These are phyloP conservation scores for Gastrolobium villosum DNA, from an alignment of 306 rosid species.

Conservation along the genomic window DNA sequence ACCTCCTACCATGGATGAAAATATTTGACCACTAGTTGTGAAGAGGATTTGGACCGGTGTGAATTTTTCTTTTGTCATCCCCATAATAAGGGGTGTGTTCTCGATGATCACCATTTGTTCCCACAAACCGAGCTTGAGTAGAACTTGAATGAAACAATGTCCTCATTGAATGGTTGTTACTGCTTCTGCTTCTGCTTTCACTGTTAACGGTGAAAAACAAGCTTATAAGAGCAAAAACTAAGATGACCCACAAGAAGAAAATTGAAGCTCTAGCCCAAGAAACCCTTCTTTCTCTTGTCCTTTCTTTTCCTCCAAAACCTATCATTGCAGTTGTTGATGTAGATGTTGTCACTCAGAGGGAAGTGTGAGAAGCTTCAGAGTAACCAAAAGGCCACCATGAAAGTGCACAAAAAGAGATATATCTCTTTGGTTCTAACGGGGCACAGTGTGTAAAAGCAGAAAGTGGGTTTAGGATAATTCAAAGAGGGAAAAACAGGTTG, in stretches of 20 bases:
- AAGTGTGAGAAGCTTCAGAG: constrained; percentile 34
- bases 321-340: constrained; percentile 60
- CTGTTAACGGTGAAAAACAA: constrained; percentile 48
- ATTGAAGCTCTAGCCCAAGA: constrained; percentile 42
- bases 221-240: constrained; percentile 59
- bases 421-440: constrained; percentile 25
- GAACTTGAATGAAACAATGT: constrained; percentile 52
- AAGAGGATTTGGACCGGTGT: constrained; percentile 96
- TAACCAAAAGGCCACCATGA: constrained; percentile 49
- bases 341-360: constrained; percentile 13
- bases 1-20: constrained; percentile 35
- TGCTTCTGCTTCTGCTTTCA: constrained; percentile 36
- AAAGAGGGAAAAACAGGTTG: constrained; percentile 29
- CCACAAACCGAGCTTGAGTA: constrained; percentile 22
- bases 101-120: constrained; percentile 36
- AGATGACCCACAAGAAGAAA: constrained; percentile 70
- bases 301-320: constrained; percentile 55
- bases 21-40: constrained; percentile 65
- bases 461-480: constrained; percentile 50
- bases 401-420: constrained; percentile 42
- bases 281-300: constrained; percentile 49
- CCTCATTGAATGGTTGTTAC: constrained; percentile 14
- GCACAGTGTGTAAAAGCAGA: constrained; percentile 31
- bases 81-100: constrained; percentile 49
- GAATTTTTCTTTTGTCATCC: constrained; percentile 78